Percentiles rank a stretch among this genome's conserved stretches.
Evolutionary conservation across 305 asterid genomes (phyloP).

Genomic region (Rubia balearica): DNA sequence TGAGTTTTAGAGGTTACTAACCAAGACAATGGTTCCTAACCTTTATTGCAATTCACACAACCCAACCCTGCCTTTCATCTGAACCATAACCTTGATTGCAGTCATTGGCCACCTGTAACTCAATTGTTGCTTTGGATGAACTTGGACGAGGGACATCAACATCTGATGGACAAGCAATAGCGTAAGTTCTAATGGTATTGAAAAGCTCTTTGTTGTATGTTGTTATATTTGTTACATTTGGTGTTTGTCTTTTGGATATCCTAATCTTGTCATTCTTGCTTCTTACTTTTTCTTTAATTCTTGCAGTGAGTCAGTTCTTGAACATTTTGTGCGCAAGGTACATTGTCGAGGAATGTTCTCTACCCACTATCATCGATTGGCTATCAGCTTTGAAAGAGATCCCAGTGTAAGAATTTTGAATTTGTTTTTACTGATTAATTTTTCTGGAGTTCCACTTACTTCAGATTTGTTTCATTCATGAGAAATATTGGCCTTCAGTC

Average conservation of each 20-base stretch:
- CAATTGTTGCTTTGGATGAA: conserved; percentile 94
- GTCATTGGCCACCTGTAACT: conserved; percentile 70
- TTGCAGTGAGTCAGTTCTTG: conserved; percentile 86
- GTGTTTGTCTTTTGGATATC: background rate
- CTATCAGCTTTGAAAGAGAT: conserved; percentile 65
- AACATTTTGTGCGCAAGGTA: conserved; percentile 70
- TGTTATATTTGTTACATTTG: background rate
- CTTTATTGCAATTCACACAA: background rate
- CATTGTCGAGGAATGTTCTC: conserved; percentile 97
- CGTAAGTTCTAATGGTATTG: conserved; percentile 47
- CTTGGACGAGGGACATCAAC: conserved; percentile 98
- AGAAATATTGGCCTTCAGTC: background rate
- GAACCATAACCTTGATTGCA: conserved; percentile 34
- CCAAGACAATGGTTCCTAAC: background rate
- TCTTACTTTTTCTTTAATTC: conserved; percentile 3
- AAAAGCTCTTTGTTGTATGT: conserved; percentile 7
- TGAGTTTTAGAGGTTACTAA: background rate
- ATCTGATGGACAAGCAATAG: conserved; percentile 98
- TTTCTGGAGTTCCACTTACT: background rate
- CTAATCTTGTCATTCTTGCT: conserved; percentile 21
- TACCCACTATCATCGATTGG: conserved; percentile 89
- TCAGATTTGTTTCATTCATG: background rate
- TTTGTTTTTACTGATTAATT: conserved; percentile 6
- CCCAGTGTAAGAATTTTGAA: conserved; percentile 49
- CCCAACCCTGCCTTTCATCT: background rate